phyloP scores from a whole-genome alignment of 352 stramenopile genomes.

The Globisporangium echinulatum region DNA sequence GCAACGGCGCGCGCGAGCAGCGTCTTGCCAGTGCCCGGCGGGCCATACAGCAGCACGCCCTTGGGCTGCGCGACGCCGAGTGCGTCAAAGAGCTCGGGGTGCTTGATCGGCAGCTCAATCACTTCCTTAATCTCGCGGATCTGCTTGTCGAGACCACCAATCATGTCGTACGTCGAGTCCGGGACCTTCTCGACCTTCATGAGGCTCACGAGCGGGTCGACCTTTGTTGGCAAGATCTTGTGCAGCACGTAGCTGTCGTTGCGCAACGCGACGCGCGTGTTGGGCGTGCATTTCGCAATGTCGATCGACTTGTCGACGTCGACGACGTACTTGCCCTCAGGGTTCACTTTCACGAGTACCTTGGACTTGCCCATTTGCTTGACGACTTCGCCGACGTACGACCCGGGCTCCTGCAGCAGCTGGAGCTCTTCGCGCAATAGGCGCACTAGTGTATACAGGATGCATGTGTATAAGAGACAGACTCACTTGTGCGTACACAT shows the following conservation, averaged over 20 bases:
- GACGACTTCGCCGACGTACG: slow-evolving; percentile 98
- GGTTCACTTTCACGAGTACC: slow-evolving; percentile 98
- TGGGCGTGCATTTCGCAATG: slow-evolving; percentile 96
- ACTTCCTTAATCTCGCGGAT: slow-evolving; percentile 99
- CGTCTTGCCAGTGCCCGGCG: slow-evolving; percentile 98
- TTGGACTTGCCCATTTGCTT: slow-evolving; percentile 99
- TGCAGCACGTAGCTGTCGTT: slow-evolving; percentile 99
- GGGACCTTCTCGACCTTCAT: slow-evolving; percentile 99
- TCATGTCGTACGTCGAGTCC: slow-evolving; percentile 99
- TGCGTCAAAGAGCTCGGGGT: slow-evolving; percentile 99
- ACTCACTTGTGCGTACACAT: neutral
- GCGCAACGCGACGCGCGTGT: slow-evolving; percentile 97
- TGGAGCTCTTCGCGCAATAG: slow-evolving; percentile 98
- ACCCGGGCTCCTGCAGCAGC: slow-evolving; percentile 97
- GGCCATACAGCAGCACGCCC: slow-evolving; percentile 93
- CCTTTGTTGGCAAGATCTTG: slow-evolving; percentile 99
- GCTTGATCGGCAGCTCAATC: slow-evolving; percentile 99
- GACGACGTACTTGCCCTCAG: slow-evolving; percentile 99
- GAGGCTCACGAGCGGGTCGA: slow-evolving; percentile 90
- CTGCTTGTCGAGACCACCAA: slow-evolving; percentile 98
- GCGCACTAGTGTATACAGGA: slow-evolving; percentile 66
- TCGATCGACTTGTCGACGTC: slow-evolving; percentile 97
- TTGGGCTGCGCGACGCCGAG: slow-evolving; percentile 98
- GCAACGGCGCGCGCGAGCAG: slow-evolving; percentile 97
- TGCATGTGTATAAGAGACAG: neutral